Base-by-base conservation (phyloP, 176 grass and related monocot genomes). In the Bothriochloa decipiens region DNA sequence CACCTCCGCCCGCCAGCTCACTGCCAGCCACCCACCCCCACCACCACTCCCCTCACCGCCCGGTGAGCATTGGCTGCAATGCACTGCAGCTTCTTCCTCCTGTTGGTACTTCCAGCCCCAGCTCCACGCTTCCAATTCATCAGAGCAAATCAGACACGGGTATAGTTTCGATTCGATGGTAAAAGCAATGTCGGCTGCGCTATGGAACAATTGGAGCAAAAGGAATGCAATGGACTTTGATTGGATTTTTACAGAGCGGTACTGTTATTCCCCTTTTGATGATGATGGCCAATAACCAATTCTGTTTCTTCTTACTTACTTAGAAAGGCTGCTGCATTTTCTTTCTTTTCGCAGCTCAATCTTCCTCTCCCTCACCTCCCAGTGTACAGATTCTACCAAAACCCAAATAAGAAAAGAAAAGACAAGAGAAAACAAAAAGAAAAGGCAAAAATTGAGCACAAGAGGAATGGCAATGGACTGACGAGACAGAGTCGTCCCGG, bases 401-500 rank as follows among this genome's bases (percentile, higher is more conserved):
- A 69, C n/a, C 32, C 66, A 27, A 70, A 72, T 0, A 4, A 7
- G 32, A 72, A 17, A 5, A 47, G 8, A 20, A 1, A 52, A 42
- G 22, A 17, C 22, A 12, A 62, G n/a, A 61, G n/a, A 13, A 20
- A 3, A 17, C 20, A 47, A 4, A 4, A 33, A n/a, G 1, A 3
- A 63, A 32, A 70, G 32, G 68, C 79, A 86, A 87, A 83, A 87
- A 79, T 74, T 26, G 79, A 83, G 84, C 88, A 68, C 79, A 60
- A 78, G 79, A 78, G 52, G 55, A 80, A 36, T 36, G 36, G 74
- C 49, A 79, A 86, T 83, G 68, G 39, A 9, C 74, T 50, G 41
- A 40, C 74, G 14, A 35, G n/a, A n/a, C n/a, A n/a, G n/a, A 49
- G 68, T 28, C 33, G 68, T 23, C 36, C 75, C 61, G 74, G 80